Conservation (phyloP, 805 yeast species). For the Saccharomyces cerevisiae region DNA sequence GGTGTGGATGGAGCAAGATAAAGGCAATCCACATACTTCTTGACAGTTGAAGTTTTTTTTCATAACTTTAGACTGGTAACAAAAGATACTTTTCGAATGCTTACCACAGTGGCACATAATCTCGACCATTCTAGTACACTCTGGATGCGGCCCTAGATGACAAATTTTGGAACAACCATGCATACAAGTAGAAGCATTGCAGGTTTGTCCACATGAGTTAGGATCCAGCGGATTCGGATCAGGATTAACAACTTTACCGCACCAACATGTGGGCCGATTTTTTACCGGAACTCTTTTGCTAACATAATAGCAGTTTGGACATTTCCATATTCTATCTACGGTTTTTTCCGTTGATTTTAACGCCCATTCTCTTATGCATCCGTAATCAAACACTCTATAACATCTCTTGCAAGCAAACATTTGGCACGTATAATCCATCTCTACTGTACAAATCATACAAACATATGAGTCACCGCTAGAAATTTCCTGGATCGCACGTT, state of each 20-base stretch:
- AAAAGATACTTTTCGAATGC: slow-evolving; percentile 59
- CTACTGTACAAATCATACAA: slow-evolving; percentile 84
- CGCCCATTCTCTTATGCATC: slow-evolving; percentile 86
- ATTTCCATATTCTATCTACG: slow-evolving; percentile 60
- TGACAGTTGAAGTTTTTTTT: slow-evolving; percentile 45
- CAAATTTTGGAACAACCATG: slow-evolving; percentile 72
- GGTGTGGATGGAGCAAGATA: slow-evolving; percentile 67
- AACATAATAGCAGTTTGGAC: slow-evolving; percentile 58
- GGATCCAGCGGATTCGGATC: slow-evolving; percentile 50
- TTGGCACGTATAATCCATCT: slow-evolving; percentile 53
- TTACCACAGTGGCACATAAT: slow-evolving; percentile 71
- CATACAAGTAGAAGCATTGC: slow-evolving; percentile 54
- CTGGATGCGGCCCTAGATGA: slow-evolving; percentile 85
- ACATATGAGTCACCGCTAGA: slow-evolving; percentile 53
- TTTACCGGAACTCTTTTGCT: slow-evolving; percentile 46
- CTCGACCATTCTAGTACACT: slow-evolving; percentile 67
- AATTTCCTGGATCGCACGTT: slow-evolving; percentile 27
- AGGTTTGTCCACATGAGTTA: slow-evolving; percentile 83
- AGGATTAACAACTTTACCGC: slow-evolving; percentile 72
- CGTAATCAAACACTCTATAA: slow-evolving; percentile 74
- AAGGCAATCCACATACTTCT: slow-evolving; percentile 46
- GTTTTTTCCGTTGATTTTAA: slow-evolving; percentile 60
- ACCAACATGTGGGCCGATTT: slow-evolving; percentile 60
- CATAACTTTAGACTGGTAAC: slow-evolving; percentile 45
- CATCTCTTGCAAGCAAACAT: slow-evolving; percentile 79